Evolutionary conservation across 208 protist species (phyloP), one percentile per base, ranked within the genome.

Genomic region (Naegleria lovaniensis): DNA sequence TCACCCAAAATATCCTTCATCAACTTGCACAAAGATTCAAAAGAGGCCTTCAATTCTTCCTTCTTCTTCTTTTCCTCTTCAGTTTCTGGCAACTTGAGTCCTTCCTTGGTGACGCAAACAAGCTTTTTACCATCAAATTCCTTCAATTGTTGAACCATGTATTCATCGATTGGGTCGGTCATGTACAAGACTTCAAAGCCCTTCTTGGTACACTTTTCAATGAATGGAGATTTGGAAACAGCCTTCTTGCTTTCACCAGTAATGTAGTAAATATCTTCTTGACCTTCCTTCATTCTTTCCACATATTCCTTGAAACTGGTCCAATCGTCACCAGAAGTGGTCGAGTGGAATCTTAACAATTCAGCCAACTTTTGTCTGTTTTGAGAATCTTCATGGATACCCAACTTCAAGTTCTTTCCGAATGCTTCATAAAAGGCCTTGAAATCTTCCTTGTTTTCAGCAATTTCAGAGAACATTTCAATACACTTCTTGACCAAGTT

Each of bases 1-100:
- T 99, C 98, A 90, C 98, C 98, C 19, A 99, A 95, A 91, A 99
- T 98, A 40, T 99, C 98, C 96, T 99, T 99, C 91, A 99, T 98
- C 59, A 96, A 92, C 94, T 98, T 99, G 96, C 95, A 97, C 85
- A 99, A 95, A 90, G 94, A 93, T 94, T 99, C 97, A 94, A 95
- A 98, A 22, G 94, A 91, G 25, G 95, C 94, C 94, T 98, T 98
- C 84, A 96, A 91, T 91, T 99, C 97, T 94, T 99, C 98, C 48
- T 92, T 92, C 91, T 96, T 94, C 93, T 98, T 98, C 94, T 99
- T 98, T 94, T 99, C 97, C 86, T 99, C 98, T 90, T 99, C 98
- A 43, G 95, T 96, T 93, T 99, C 95, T 52, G 97, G 97, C 88
- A 99, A 96, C 88, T 99, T 95, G 33, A 99, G 94, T 90, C 97